Conservation (phyloP, 2,329 filamentous ascomycete species). For the Botrytis fabae region DNA sequence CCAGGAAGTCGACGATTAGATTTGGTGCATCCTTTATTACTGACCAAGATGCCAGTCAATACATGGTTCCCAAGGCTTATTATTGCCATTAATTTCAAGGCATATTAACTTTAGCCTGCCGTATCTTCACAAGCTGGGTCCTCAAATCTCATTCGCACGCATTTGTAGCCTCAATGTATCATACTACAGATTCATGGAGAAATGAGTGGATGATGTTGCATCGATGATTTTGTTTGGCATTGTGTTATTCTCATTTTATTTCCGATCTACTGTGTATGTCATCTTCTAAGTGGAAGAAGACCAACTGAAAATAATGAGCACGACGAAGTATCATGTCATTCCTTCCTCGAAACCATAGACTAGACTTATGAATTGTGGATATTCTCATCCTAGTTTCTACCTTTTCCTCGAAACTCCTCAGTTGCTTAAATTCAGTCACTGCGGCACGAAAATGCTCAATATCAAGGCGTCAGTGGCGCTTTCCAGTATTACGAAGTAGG, state of each 20-base stretch:
- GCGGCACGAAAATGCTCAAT: background rate
- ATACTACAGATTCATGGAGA: background rate
- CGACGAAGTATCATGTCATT: background rate
- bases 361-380: background rate
- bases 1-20: too few species aligned
- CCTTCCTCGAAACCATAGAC: background rate
- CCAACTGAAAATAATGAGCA: background rate
- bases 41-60: background rate
- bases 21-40: too few species aligned
- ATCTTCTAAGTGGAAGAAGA: background rate
- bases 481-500: too few species aligned
- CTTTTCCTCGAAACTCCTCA: background rate
- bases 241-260: too few species aligned
- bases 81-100: background rate
- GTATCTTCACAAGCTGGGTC: background rate
- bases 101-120: background rate
- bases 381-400: background rate
- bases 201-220: background rate
- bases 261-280: background rate
- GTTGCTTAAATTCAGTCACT: background rate
- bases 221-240: background rate
- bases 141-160: background rate
- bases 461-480: background rate
- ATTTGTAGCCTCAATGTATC: background rate
- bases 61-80: background rate